Evolutionary conservation across 352 stramenopile genomes (phyloP).

Genomic region (Peronospora belbahrii): DNA sequence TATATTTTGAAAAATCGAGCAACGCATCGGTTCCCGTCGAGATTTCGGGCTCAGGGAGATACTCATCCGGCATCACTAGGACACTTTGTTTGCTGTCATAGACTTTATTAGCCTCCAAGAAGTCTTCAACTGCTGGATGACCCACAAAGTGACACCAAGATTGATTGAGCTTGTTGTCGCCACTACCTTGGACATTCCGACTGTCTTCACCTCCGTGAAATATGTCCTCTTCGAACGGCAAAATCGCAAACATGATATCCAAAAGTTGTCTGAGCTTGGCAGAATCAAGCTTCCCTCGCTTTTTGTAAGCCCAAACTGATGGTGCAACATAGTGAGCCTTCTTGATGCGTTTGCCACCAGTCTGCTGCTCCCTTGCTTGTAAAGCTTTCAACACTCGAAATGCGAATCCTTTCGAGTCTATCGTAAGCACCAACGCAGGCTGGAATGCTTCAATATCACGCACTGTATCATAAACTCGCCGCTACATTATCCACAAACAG

Average conservation of each 20-base stretch:
- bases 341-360: constrained; percentile 13
- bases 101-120: constrained; percentile 37
- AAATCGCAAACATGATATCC: constrained; percentile 59
- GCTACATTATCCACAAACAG: constrained; percentile 18
- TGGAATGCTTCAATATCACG: constrained; percentile 39
- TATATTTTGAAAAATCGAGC: too few relatives aligned
- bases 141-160: constrained; percentile 58
- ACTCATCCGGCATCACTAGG: not conserved
- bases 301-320: too few relatives aligned
- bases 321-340: too few relatives aligned
- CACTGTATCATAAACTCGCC: constrained; percentile 41
- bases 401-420: constrained; percentile 74
- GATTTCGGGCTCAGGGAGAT: not conserved
- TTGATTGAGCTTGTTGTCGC: not conserved
- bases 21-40: not conserved
- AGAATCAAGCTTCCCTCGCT: too few relatives aligned
- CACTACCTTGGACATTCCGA: not conserved
- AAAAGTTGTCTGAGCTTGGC: constrained; percentile 32
- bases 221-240: constrained; percentile 58
- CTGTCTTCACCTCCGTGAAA: constrained; percentile 20
- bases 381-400: constrained; percentile 53
- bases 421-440: constrained; percentile 62
- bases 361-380: constrained; percentile 7
- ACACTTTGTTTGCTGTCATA: constrained; percentile 17
- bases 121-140: constrained; percentile 62